A percentile compares a stretch with the other conserved stretches of the same genome.
These are phyloP conservation scores for Laetiporus sulphureus DNA, from an alignment of 1,284 basidiomycete species.

Conservation along the genomic window DNA sequence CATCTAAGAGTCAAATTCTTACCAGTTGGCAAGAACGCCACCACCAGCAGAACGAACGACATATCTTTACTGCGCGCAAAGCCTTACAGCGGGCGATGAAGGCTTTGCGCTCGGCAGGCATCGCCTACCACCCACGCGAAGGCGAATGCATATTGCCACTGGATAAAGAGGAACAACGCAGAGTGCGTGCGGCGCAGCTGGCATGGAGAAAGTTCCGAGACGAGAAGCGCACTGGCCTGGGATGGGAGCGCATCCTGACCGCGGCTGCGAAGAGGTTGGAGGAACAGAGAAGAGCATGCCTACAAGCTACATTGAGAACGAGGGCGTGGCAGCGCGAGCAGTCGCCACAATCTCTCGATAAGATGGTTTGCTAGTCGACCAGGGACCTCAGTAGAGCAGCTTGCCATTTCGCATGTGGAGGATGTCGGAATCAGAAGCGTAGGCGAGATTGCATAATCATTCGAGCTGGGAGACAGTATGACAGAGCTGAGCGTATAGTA, in stretches of 20 bases:
- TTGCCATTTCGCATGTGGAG: too few relatives aligned
- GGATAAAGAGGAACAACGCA: not conserved
- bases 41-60: not conserved
- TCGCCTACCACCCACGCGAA: not conserved
- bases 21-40: not conserved
- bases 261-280: not conserved
- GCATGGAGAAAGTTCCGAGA: not conserved
- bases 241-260: not conserved
- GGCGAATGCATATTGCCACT: not conserved
- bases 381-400: too few relatives aligned
- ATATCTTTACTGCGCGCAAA: not conserved
- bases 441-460: too few relatives aligned
- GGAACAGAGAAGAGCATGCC: not conserved
- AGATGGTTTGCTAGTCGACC: not conserved
- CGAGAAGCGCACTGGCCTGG: not conserved
- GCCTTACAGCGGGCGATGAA: not conserved
- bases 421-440: too few relatives aligned
- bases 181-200: not conserved
- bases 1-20: not conserved
- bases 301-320: not conserved
- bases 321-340: not conserved
- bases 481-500: conserved; percentile 3
- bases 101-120: not conserved
- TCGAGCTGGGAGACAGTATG: too few relatives aligned
- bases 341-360: not conserved